phyloP scores from a whole-genome alignment of 2,329 filamentous ascomycete species.

The Geosmithia putterillii region DNA sequence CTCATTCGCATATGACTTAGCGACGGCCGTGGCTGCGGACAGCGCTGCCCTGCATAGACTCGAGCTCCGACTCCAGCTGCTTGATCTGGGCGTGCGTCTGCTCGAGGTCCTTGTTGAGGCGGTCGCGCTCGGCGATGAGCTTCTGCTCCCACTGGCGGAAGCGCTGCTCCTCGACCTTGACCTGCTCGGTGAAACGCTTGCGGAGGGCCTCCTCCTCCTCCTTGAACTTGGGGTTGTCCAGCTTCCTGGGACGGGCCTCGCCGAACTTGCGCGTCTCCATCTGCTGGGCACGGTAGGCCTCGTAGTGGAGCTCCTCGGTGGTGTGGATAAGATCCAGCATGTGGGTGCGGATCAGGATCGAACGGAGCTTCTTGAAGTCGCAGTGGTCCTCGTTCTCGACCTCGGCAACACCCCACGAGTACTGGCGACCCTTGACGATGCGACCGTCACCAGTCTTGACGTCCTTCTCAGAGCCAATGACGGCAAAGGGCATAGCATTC shows the following conservation, averaged over 20 bases:
- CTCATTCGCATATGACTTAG: slow-evolving; percentile 31
- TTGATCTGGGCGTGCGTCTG: slow-evolving; percentile 92
- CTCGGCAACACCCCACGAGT: slow-evolving; percentile 98
- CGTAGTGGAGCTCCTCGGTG: slow-evolving; percentile 98
- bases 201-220: slow-evolving; percentile 96
- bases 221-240: slow-evolving; percentile 99
- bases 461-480: slow-evolving; percentile 98
- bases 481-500: slow-evolving; percentile 95
- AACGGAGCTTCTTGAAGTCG: slow-evolving; percentile 99
- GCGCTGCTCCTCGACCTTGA: slow-evolving; percentile 99
- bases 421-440: slow-evolving; percentile 97
- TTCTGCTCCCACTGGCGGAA: slow-evolving; percentile 99
- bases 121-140: slow-evolving; percentile 95
- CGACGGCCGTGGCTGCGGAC: slow-evolving; percentile 88
- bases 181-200: slow-evolving; percentile 99
- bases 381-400: slow-evolving; percentile 99
- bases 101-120: slow-evolving; percentile 99
- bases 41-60: slow-evolving; percentile 81
- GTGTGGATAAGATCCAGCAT: slow-evolving; percentile 99
- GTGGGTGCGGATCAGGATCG: slow-evolving; percentile 96
- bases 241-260: slow-evolving; percentile 90
- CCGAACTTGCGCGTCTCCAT: slow-evolving; percentile 99
- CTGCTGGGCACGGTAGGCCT: slow-evolving; percentile 96
- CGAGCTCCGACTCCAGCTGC: slow-evolving; percentile 82
- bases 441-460: slow-evolving; percentile 93